Evolutionary conservation across 352 stramenopile species (phyloP), one percentile per base, ranked within the genome.

Genomic region (Phytophthora europaea): DNA sequence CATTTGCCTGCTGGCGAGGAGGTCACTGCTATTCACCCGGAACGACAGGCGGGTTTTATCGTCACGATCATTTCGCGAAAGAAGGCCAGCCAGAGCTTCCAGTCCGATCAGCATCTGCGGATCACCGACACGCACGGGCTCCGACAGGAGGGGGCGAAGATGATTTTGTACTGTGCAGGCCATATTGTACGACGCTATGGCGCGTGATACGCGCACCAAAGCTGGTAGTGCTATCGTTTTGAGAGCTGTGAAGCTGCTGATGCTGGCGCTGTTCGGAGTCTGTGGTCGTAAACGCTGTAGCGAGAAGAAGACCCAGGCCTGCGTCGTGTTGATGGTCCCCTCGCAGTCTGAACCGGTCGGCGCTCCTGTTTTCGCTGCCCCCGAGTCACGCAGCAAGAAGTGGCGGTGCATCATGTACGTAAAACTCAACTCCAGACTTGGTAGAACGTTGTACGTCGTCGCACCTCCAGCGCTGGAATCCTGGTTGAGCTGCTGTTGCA

Each of bases 271-370:
- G 18, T 36, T 66, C 6, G 64, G 79, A 75, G 26, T 82, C 66
- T 75, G 84, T 78, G 33, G 78, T 47, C 63, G 58, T 55, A 80
- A 65, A 9, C 72, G 67, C 6, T 58, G 64, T 7, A 84, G 75
- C 3, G 86, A 86, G 59, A 94, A 94, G 65, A 93, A 95, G 9
- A 68, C 90, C 89, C 84, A 95, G 28, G 87, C 86, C 50, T 95
- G 89, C 3, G 80, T 88, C 4, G 83, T 90, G 75, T 95, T 95
- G 76, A 95, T 88, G 61, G 91, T 87, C 63, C 93, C 87, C 86
- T 94, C 93, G 62, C 84, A 90, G 52, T 95, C 87, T 0, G 73
- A 67, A 18, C 91, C 85, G 1, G 72, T 79, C 0, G 86, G 84
- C 1, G 69, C 55, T 50, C 64, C 72, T n/a, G 58, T 47, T 6